A percentile compares a stretch with the other conserved stretches of the same genome.
Conservation (phyloP, 352 stramenopile species). For the Phytophthora melonis region DNA sequence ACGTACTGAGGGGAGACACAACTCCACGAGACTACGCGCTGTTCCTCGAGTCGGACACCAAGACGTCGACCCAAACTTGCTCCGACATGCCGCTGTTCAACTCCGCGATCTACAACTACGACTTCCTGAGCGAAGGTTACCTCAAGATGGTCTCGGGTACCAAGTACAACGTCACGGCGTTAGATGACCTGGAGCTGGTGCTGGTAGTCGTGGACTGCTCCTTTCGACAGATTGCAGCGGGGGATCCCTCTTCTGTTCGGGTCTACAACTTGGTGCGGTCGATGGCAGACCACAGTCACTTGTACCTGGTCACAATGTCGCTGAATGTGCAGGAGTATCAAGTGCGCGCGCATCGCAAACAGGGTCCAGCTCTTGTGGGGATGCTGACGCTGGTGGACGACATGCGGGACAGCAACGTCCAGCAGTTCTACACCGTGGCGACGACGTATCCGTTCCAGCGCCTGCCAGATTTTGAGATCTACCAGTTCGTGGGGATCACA, state of each 20-base stretch:
- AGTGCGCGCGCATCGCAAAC: constrained; percentile 24
- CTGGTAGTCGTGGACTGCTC: constrained; percentile 55
- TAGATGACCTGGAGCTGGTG: constrained; percentile 48
- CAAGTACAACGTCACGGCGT: constrained; percentile 46
- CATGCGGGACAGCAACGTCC: constrained; percentile 29
- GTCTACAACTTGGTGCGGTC: constrained; percentile 47
- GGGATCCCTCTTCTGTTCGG: constrained; percentile 19
- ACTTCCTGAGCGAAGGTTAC: constrained; percentile 44
- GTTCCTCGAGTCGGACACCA: constrained; percentile 44
- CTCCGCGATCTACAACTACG: constrained; percentile 46
- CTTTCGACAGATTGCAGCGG: constrained; percentile 27
- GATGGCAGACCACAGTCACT: constrained; percentile 11
- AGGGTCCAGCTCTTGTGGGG: constrained; percentile 31
- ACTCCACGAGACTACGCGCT: constrained; percentile 38
- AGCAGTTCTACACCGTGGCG: constrained; percentile 40
- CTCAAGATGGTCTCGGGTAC: constrained; percentile 28
- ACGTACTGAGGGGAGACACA: constrained; percentile 35
- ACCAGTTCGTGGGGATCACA: constrained; percentile 30
- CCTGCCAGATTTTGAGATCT: constrained; percentile 42
- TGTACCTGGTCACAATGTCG: constrained; percentile 35
- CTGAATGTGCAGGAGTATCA: constrained; percentile 47
- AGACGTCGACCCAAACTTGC: constrained; percentile 38
- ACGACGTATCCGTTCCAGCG: constrained; percentile 44
- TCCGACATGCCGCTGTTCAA: constrained; percentile 15
- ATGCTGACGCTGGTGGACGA: constrained; percentile 42